Evolutionary conservation across 768 basidiomycete species (phyloP).

Genomic region (Mycena venus): DNA sequence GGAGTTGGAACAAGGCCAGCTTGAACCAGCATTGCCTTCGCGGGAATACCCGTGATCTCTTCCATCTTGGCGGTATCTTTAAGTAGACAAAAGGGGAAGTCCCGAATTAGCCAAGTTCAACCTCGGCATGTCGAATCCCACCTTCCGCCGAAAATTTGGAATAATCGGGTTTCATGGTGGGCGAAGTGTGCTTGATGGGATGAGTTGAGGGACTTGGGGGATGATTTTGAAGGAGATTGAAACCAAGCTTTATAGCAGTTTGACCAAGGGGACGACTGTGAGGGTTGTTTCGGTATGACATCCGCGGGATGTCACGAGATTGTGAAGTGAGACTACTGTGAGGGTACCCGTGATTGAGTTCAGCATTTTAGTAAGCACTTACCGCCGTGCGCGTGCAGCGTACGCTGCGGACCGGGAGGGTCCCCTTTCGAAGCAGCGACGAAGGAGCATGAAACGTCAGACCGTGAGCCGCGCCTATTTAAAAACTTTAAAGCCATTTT

Average conservation of each 20-base stretch:
- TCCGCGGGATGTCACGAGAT: too few relatives aligned
- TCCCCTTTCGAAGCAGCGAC: too few relatives aligned
- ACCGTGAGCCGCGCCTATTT: too few relatives aligned
- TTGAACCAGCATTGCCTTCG: slow-evolving; percentile 5
- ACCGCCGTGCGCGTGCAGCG: too few relatives aligned
- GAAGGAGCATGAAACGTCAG: too few relatives aligned
- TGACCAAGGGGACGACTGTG: not conserved
- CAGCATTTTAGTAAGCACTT: too few relatives aligned
- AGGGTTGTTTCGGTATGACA: too few relatives aligned
- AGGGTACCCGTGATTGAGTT: not conserved
- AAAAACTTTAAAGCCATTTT: too few relatives aligned
- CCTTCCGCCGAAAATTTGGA: not conserved
- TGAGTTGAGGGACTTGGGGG: not conserved
- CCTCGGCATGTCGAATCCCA: not conserved
- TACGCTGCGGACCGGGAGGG: too few relatives aligned
- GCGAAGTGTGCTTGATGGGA: not conserved
- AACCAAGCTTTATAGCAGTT: not conserved
- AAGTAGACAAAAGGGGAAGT: not conserved
- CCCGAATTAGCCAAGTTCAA: not conserved
- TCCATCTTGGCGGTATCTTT: slow-evolving; percentile 24
- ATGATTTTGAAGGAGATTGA: not conserved
- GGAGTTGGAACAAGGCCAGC: slow-evolving; percentile 21
- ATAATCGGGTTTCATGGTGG: not conserved
- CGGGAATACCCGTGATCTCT: slow-evolving; percentile 17
- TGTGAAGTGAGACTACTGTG: not conserved